Percentiles rank a stretch among this genome's conserved stretches.
Conservation (phyloP, 2,329 filamentous ascomycete genomes). For the Cladosporium sp. region DNA sequence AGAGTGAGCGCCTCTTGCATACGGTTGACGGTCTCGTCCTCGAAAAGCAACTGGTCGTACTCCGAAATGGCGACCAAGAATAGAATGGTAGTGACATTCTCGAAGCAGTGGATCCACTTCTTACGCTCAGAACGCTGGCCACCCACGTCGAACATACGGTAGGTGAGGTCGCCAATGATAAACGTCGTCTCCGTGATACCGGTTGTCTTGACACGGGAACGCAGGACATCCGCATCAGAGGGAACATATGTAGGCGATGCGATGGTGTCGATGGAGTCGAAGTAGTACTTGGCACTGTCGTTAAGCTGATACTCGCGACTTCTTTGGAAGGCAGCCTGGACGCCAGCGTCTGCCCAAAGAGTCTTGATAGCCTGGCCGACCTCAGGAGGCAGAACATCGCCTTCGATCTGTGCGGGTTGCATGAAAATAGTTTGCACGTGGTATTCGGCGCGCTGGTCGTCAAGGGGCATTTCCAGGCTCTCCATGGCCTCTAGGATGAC, state of each 20-base stretch:
- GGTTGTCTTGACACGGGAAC: constrained; percentile 95
- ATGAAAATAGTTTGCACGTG: constrained; percentile 99
- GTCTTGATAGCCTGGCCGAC: constrained; percentile 91
- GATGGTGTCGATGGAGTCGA: constrained; percentile 91
- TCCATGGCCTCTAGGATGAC: constrained; percentile 71
- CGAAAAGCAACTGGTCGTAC: constrained; percentile 93
- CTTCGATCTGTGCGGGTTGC: constrained; percentile 95
- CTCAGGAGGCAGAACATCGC: constrained; percentile 89
- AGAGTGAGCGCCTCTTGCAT: constrained; percentile 73
- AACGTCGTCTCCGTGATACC: constrained; percentile 97
- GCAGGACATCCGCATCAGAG: constrained; percentile 91
- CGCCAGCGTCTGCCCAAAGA: constrained; percentile 88
- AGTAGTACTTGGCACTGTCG: constrained; percentile 97
- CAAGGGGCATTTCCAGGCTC: constrained; percentile 74
- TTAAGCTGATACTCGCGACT: constrained; percentile 96
- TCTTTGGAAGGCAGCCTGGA: constrained; percentile 92
- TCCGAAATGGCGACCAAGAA: constrained; percentile 97
- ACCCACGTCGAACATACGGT: constrained; percentile 95
- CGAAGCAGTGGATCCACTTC: constrained; percentile 99
- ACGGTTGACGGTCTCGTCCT: constrained; percentile 82
- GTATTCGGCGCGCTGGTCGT: constrained; percentile 91
- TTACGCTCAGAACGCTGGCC: constrained; percentile 90
- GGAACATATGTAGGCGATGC: constrained; percentile 90
- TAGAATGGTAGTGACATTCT: constrained; percentile 94
- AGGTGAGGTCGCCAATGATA: constrained; percentile 86